Percentiles rank a stretch among this genome's conserved stretches.
These are phyloP conservation scores for Cenchrus fungigraminus DNA, from an alignment of 176 grass and related monocot genomes.

Conservation along the genomic window DNA sequence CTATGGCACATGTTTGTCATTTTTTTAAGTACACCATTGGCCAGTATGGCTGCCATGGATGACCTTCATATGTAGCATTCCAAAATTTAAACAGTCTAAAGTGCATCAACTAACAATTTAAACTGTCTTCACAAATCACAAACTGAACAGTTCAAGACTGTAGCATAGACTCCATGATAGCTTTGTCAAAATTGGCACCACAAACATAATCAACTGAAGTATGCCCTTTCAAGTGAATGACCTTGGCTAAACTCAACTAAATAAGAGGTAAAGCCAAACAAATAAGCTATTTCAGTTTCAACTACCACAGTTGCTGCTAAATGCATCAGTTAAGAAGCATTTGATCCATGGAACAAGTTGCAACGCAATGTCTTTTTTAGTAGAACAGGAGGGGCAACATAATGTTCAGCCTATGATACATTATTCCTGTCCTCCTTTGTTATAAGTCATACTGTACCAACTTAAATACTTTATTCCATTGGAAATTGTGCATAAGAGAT, in stretches of 20 bases:
- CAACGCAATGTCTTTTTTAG: background rate
- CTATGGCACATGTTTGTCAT: background rate
- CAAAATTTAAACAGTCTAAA: background rate
- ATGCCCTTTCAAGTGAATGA: constrained; percentile 14
- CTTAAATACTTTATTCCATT: background rate
- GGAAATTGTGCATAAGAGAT: background rate
- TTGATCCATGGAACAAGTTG: constrained; percentile 1
- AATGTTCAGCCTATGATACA: constrained; percentile 8
- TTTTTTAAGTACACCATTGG: background rate
- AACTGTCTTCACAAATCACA: constrained; percentile 3
- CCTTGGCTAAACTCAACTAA: background rate
- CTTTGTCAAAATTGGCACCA: too few relatives aligned
- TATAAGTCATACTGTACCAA: constrained; percentile 12
- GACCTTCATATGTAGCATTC: background rate
- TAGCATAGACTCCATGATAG: too few relatives aligned
- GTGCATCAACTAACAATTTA: constrained; percentile 14
- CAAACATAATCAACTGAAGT: too few relatives aligned
- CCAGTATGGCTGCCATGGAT: background rate
- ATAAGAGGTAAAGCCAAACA: constrained; percentile 12
- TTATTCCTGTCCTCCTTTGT: background rate
- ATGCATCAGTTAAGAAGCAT: constrained; percentile 3
- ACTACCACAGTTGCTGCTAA: background rate
- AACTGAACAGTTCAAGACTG: too few relatives aligned
- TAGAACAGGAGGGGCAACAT: too few relatives aligned
- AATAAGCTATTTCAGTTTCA: constrained; percentile 23